Percentiles rank a stretch among this genome's conserved stretches.
These are phyloP conservation scores for Thalassiosira livingstoniorum DNA, from an alignment of 352 stramenopile genomes.

Conservation along the genomic window DNA sequence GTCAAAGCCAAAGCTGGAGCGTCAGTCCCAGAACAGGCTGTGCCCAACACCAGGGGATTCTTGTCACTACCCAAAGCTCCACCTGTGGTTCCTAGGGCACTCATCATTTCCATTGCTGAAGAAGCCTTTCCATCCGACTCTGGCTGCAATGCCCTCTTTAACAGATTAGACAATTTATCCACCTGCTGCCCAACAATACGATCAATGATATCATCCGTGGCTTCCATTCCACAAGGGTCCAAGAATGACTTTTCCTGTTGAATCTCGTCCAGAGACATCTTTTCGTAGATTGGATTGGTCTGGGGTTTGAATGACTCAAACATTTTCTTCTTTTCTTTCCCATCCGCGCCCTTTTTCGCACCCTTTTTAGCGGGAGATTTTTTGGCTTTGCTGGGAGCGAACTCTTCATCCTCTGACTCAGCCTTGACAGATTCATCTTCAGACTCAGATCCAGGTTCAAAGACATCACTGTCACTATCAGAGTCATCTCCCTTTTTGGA, in stretches of 20 bases:
- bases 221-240: conserved; percentile 74
- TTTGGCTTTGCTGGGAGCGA: background rate
- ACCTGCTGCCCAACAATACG: conserved; percentile 61
- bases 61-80: conserved; percentile 27
- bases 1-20: conserved; percentile 73
- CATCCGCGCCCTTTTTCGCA: background rate
- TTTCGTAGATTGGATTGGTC: conserved; percentile 26
- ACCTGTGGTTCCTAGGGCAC: background rate
- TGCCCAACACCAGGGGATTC: conserved; percentile 53
- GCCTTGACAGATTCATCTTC: conserved; percentile 12
- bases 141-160: conserved; percentile 19
- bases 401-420: conserved; percentile 9
- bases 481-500: conserved; percentile 18
- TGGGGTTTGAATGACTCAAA: conserved; percentile 34
- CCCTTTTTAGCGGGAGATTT: background rate
- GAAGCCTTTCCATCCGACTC: background rate
- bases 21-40: conserved; percentile 80
- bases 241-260: conserved; percentile 54
- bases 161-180: conserved; percentile 56
- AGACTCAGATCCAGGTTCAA: conserved; percentile 18
- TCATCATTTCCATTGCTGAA: background rate
- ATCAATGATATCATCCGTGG: conserved; percentile 76
- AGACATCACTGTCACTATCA: conserved; percentile 28
- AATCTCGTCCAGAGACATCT: conserved; percentile 31
- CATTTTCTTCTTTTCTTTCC: conserved; percentile 28